Evolutionary conservation across 768 basidiomycete species (phyloP).

Genomic region (Kwoniella heveanensis): DNA sequence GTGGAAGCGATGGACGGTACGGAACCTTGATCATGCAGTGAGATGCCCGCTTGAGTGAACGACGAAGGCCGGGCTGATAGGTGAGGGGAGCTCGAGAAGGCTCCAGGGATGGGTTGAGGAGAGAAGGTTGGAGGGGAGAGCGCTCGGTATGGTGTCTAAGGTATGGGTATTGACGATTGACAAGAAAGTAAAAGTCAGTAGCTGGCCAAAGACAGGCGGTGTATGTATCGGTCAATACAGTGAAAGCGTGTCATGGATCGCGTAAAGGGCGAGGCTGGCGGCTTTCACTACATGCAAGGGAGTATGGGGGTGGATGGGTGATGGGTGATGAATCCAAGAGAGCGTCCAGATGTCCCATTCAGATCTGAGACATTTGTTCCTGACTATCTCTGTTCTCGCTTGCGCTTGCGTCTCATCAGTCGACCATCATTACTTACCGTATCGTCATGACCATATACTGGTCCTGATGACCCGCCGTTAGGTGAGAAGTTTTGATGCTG

Average conservation of each 20-base stretch:
- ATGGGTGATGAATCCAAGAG: no score
- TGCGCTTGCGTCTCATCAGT: no score
- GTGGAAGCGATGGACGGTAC: constrained; percentile 9
- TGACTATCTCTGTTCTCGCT: no score
- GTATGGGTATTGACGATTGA: neutral
- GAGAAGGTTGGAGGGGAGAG: neutral
- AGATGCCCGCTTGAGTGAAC: neutral
- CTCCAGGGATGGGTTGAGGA: neutral
- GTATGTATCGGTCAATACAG: no score
- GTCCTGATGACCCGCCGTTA: neutral
- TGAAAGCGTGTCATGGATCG: neutral
- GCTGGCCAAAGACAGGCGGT: no score
- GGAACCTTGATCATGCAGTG: neutral
- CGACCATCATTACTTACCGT: constrained; percentile 6
- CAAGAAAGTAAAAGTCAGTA: no score
- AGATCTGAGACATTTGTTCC: constrained; percentile 12
- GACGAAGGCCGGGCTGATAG: neutral
- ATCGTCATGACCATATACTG: neutral
- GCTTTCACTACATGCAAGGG: neutral
- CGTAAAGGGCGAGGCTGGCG: constrained; percentile 7
- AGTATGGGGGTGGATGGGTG: neutral
- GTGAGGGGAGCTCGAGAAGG: neutral
- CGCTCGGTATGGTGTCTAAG: neutral
- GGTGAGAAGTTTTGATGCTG: neutral
- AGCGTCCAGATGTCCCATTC: no score